phyloP scores from a whole-genome alignment of 2,329 filamentous ascomycete genomes.

The Calonectria fujianensis region DNA sequence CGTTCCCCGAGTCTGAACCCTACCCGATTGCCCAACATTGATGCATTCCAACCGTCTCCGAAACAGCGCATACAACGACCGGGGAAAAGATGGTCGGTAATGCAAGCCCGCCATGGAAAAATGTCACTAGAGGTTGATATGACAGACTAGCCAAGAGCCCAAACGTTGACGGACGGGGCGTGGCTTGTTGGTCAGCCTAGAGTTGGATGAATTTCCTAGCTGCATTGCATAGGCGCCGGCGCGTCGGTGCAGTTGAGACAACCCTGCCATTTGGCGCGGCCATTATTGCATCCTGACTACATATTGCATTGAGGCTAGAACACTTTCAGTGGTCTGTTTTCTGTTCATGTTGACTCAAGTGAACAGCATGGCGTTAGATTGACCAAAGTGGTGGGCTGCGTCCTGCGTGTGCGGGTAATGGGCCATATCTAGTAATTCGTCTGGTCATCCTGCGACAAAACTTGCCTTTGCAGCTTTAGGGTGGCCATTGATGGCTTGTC shows the following conservation, averaged over 20 bases:
- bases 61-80: slow-evolving; percentile 10
- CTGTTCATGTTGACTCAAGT: slow-evolving; percentile 41
- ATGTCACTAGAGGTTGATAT: slow-evolving; percentile 1
- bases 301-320: slow-evolving; percentile 42
- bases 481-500: slow-evolving; percentile 3
- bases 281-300: slow-evolving; percentile 45
- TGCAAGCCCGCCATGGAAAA: slow-evolving; percentile 15
- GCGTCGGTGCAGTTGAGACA: slow-evolving; percentile 39
- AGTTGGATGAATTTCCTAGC: slow-evolving; percentile 32
- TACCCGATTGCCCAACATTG: slow-evolving; percentile 28
- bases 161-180: slow-evolving; percentile 30
- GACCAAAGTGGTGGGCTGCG: slow-evolving; percentile 37
- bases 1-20: slow-evolving; percentile 24
- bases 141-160: slow-evolving; percentile 29
- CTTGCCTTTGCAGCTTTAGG: slow-evolving; percentile 25
- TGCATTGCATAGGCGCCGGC: slow-evolving; percentile 55
- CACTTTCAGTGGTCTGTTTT: slow-evolving; percentile 43
- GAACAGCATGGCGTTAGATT: slow-evolving; percentile 42
- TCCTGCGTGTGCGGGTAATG: slow-evolving; percentile 46
- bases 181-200: slow-evolving; percentile 28
- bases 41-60: slow-evolving; percentile 28
- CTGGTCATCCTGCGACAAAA: slow-evolving; percentile 41
- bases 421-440: slow-evolving; percentile 41
- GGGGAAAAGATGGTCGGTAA: slow-evolving; percentile 28
- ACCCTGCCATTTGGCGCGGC: slow-evolving; percentile 42